A percentile compares a stretch with the other conserved stretches of the same genome.
phyloP scores from a whole-genome alignment of 2,329 filamentous ascomycete genomes.

The Chaetomium globosum region DNA sequence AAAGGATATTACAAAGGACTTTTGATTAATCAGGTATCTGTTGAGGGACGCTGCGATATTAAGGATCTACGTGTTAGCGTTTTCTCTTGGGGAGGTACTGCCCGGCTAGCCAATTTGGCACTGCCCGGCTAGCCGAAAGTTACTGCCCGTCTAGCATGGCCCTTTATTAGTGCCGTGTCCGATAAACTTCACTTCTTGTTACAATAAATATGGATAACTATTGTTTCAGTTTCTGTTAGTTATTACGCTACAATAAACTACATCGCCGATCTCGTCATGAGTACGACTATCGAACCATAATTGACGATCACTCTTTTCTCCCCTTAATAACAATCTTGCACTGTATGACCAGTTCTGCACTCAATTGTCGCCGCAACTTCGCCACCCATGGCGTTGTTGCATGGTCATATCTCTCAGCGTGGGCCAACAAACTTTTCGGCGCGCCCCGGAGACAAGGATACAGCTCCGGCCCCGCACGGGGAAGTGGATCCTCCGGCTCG shows the following conservation, averaged over 20 bases:
- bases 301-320: neutral
- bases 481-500: neutral
- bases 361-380: neutral
- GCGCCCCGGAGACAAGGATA: neutral
- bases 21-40: too few species aligned
- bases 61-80: too few species aligned
- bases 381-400: neutral
- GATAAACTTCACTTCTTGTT: neutral
- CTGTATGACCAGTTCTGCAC: neutral
- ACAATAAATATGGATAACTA: neutral
- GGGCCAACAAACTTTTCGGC: conserved; percentile 14
- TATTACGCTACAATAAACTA: neutral
- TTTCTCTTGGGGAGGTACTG: too few species aligned
- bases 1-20: too few species aligned
- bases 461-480: conserved; percentile 4
- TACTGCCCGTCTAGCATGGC: too few species aligned
- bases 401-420: conserved; percentile 7
- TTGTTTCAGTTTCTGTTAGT: neutral
- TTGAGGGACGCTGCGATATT: too few species aligned
- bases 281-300: neutral
- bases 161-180: neutral
- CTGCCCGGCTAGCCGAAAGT: too few species aligned
- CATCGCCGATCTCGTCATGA: neutral
- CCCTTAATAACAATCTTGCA: neutral
- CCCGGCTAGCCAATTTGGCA: too few species aligned